Evolutionary conservation across 2,329 filamentous ascomycete genomes (phyloP).

Genomic region (Colletotrichum spinosum): DNA sequence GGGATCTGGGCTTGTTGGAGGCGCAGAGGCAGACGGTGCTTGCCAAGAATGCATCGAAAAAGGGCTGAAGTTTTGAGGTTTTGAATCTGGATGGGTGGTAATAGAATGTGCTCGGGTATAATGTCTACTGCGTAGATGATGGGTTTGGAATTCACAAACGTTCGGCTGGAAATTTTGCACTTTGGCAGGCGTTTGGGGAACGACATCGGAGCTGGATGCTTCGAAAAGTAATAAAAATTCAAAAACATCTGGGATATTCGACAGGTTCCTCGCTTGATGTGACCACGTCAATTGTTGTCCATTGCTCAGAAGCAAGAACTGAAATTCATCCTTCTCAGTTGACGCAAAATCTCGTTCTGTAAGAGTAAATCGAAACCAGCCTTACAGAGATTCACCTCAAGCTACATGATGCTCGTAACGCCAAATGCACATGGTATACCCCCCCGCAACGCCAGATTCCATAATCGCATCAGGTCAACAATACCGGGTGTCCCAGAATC

Average conservation of each 20-base stretch:
- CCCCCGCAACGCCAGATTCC: neutral
- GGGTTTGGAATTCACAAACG: neutral
- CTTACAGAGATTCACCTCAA: no score
- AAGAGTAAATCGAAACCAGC: no score
- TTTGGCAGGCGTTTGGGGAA: slow-evolving; percentile 6
- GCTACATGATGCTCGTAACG: neutral
- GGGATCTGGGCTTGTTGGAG: slow-evolving; percentile 63
- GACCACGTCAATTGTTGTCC: no score
- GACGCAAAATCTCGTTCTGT: no score
- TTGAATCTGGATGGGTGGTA: neutral
- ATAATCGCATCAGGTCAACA: slow-evolving; percentile 47
- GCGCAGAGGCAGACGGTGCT: slow-evolving; percentile 55
- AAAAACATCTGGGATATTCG: neutral
- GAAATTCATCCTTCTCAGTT: no score
- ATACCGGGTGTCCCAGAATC: slow-evolving; percentile 52
- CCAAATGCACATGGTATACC: neutral
- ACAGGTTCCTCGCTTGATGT: no score
- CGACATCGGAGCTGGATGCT: slow-evolving; percentile 5
- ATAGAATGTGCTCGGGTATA: slow-evolving; percentile 21
- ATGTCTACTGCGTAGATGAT: slow-evolving; percentile 38
- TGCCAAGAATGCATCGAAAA: slow-evolving; percentile 28
- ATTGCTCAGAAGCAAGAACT: no score
- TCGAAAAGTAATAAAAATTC: slow-evolving; percentile 12
- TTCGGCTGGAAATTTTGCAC: neutral
- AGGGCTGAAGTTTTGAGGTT: slow-evolving; percentile 5